phyloP scores from a whole-genome alignment of 2,329 filamentous ascomycete genomes.

The Clarireedia paspali region DNA sequence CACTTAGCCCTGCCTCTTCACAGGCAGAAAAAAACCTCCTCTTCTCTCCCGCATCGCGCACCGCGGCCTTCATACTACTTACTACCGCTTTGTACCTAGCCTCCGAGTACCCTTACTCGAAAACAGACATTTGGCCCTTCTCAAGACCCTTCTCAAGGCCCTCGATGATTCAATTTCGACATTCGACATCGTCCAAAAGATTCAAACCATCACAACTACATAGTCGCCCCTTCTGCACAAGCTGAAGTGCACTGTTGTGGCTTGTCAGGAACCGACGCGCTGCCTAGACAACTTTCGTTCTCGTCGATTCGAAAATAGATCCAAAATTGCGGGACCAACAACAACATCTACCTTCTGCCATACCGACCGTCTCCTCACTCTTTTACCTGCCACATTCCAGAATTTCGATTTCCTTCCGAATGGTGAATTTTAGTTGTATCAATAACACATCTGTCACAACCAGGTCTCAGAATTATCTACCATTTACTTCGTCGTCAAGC shows the following conservation, averaged over 20 bases:
- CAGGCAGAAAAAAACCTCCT: too few relatives aligned
- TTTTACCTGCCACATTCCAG: not conserved
- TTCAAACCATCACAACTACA: not conserved
- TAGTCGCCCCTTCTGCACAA: not conserved
- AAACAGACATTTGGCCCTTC: too few relatives aligned
- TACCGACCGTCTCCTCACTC: not conserved
- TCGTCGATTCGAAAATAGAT: not conserved
- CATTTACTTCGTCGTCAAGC: not conserved
- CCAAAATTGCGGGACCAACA: not conserved
- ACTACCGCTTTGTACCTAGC: too few relatives aligned
- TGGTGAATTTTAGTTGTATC: conserved; percentile 4
- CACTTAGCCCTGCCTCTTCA: too few relatives aligned
- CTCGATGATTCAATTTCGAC: too few relatives aligned
- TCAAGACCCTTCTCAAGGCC: too few relatives aligned
- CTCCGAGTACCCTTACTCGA: too few relatives aligned
- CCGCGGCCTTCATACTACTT: too few relatives aligned
- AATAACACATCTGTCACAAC: not conserved
- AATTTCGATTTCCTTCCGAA: conserved; percentile 1
- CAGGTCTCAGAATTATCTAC: not conserved
- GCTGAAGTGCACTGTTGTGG: not conserved
- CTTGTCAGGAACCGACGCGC: not conserved
- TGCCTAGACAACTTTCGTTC: not conserved
- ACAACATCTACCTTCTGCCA: not conserved
- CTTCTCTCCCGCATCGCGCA: too few relatives aligned
- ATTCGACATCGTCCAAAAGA: too few relatives aligned